These are phyloP conservation scores for Carex parvula DNA, from an alignment of 176 grass and related monocot genomes.

Conservation along the genomic window DNA sequence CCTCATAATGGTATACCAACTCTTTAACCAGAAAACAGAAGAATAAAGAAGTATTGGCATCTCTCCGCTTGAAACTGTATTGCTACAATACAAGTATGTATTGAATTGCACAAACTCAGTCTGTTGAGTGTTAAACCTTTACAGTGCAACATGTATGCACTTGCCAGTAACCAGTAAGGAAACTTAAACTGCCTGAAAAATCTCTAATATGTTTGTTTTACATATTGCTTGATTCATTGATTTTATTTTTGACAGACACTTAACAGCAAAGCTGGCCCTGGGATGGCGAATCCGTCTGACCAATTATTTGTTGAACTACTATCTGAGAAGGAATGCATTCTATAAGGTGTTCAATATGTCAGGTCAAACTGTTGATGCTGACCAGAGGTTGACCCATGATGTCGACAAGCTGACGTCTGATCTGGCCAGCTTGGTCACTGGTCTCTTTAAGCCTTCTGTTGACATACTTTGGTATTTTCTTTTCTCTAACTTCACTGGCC, in stretches of 20 bases:
- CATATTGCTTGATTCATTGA: conserved; percentile 33
- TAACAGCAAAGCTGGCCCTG: conserved; percentile 84
- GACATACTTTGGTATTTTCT: conserved; percentile 92
- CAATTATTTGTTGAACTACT: conserved; percentile 80
- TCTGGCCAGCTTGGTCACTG: conserved; percentile 92
- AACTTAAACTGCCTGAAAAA: not conserved
- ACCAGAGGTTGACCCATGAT: conserved; percentile 89
- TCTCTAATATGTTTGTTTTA: not conserved
- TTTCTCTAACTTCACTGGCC: not conserved
- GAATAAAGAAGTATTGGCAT: not conserved
- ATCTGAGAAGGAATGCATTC: conserved; percentile 94
- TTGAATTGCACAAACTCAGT: conserved; percentile 7
- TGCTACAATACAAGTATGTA: not conserved
- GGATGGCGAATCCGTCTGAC: conserved; percentile 96
- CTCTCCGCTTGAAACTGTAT: not conserved
- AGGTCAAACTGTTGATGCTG: conserved; percentile 81
- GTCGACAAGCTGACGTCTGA: conserved; percentile 96
- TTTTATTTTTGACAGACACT: conserved; percentile 50
- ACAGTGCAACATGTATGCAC: not conserved
- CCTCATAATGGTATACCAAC: not conserved
- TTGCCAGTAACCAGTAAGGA: not conserved
- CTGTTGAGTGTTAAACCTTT: not conserved
- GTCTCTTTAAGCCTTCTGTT: conserved; percentile 92
- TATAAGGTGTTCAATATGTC: conserved; percentile 99
- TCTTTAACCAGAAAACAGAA: not conserved